Evolutionary conservation across 2,329 filamentous ascomycete species (phyloP).

Genomic region (Anisogramma anomala): DNA sequence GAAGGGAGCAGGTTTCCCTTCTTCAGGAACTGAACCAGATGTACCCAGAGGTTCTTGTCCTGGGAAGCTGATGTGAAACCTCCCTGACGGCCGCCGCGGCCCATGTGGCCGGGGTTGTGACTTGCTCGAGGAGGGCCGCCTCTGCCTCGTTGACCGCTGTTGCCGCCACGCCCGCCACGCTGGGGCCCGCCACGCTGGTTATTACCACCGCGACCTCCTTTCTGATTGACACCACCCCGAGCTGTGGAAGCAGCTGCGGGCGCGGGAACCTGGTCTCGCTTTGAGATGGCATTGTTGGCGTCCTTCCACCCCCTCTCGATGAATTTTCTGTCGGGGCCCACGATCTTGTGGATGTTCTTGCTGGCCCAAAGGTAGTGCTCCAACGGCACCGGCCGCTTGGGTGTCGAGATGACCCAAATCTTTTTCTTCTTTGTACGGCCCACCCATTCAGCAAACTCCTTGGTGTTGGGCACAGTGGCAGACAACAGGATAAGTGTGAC

Average conservation of each 20-base stretch:
- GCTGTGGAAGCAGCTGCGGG: slow-evolving; percentile 32
- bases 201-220: slow-evolving; percentile 28
- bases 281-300: slow-evolving; percentile 70
- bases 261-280: slow-evolving; percentile 63
- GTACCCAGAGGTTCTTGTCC: slow-evolving; percentile 94
- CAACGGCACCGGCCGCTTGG: slow-evolving; percentile 85
- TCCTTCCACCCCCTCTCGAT: slow-evolving; percentile 91
- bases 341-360: slow-evolving; percentile 88
- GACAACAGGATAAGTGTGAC: slow-evolving; percentile 91
- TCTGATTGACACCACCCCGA: slow-evolving; percentile 35
- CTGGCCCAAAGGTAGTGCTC: slow-evolving; percentile 96
- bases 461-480: slow-evolving; percentile 91
- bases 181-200: slow-evolving; percentile 19
- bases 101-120: slow-evolving; percentile 71
- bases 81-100: slow-evolving; percentile 71
- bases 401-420: slow-evolving; percentile 96
- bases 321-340: slow-evolving; percentile 85
- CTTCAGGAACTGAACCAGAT: slow-evolving; percentile 80
- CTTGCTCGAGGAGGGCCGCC: slow-evolving; percentile 48
- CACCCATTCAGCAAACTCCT: slow-evolving; percentile 98
- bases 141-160: slow-evolving; percentile 41
- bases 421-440: slow-evolving; percentile 96
- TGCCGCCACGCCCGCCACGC: slow-evolving; percentile 38
- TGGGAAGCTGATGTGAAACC: slow-evolving; percentile 83
- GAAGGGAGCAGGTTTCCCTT: slow-evolving; percentile 80